Base-by-base conservation (phyloP, 148 eudicot species). In the Vaccinium myrtillus region DNA sequence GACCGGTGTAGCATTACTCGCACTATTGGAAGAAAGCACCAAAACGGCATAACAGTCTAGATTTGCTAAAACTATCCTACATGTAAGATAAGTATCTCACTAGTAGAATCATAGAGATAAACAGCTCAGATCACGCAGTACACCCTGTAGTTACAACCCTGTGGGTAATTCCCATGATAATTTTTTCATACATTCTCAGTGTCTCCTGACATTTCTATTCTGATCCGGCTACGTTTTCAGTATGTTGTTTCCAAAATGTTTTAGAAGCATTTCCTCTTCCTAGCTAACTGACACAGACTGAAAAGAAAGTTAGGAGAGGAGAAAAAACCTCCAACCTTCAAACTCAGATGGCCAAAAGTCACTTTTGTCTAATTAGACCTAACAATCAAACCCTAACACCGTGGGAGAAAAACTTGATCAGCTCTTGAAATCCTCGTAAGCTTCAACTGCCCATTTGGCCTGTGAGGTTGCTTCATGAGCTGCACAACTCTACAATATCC, bases 401-500 rank as follows among this genome's bases (percentile, higher is more conserved):
- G 27, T 13, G 36, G 69, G 56, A 77, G 75, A 10, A 48, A 48
- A 46, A 46, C 53, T 13, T n/a, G 74, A 46, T 81, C 75, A 13
- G 69, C 82, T 32, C 36, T n/a, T 36, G 69, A 32, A 79, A 32
- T 32, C 50, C 49, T 55, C 15, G 0, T 15, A 6, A 80, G 25
- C 59, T 80, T 59, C 82, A 59, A 19, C 82, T 21, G 25, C 53
- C 13, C 9, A 59, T 36, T 80, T 43, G 79, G 56, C 56, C 11
- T 49, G n/a, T 49, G 16, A 23, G 56, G 49, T 6, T 23, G 55
- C 79, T 48, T 53, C 69, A n/a, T 21, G 32, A 30, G 81, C 46
- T 6, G 43, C 61, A 16, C 27, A 73, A 53, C 7, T 74, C 79
- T 55, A 82, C 79, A 83, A 83, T 27, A 55, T 36, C 48, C 78